Evolutionary conservation across 2,329 filamentous ascomycete species (phyloP), one percentile per base, ranked within the genome.

Genomic region (Chlorencoelia australis): DNA sequence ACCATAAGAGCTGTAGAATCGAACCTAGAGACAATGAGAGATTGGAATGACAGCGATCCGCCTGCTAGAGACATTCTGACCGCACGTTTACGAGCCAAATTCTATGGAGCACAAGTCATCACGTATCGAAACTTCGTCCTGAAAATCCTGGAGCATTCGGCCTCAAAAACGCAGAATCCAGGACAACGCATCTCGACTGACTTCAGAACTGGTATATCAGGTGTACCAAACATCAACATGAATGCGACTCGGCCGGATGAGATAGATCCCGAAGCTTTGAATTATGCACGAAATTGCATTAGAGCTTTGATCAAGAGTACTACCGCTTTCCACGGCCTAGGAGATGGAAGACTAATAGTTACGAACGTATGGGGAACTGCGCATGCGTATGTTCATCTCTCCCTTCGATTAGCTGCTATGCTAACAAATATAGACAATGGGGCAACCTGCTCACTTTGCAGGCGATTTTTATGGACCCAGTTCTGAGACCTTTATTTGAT

Each of bases 351-450:
- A 19, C 75, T 83, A 7, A 80, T 95, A 34, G 79, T 96, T 37
- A 96, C 89, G n/a, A 96, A 95, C 51, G 79, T 94, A 16, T 94
- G 94, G 60, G 88, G 89, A 35, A 96, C 89, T 13, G 82, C 87
- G 44, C 89, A 95, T 68, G 88, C 89, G 84, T 94, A 82, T 75
- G 85, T 76, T 34, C 9, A 22, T 2, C 24, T 19, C 14, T 26
- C 8, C 35, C 27, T 29, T 7, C 21, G 17, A 14, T 14, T 36
- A 24, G 38, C 38, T 38, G 15, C 10, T 14, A 34, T 39, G 45
- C 49, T 58, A 50, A 53, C 47, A 16, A 26, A 20, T 41, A 30
- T 30, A 94, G 88, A 5, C 91, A 98, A 85, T 98, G 93, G 66
- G 89, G 91, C 40, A 96, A 96, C 56, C 75, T 95, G 53, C 68